A percentile compares a stretch with the other conserved stretches of the same genome.
These are phyloP conservation scores for Coprinellus micaceus DNA, from an alignment of 768 basidiomycete genomes.

Conservation along the genomic window DNA sequence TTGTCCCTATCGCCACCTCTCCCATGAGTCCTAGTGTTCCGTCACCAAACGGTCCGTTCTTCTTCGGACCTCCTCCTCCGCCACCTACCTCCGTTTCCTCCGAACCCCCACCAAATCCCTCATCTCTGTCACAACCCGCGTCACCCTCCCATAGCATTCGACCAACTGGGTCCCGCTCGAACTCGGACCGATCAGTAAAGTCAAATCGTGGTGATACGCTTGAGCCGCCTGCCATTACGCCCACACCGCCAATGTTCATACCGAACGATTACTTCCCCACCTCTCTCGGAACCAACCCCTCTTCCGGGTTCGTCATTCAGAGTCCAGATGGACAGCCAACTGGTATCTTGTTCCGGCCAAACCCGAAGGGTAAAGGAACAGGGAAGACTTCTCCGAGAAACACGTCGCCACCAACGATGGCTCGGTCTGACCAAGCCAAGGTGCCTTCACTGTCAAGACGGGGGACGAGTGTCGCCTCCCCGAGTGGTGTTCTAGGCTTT, in stretches of 20 bases:
- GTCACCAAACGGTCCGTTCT: constrained; percentile 37
- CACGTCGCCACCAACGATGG: constrained; percentile 42
- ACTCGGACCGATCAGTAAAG: constrained; percentile 59
- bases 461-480: constrained; percentile 25
- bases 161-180: constrained; percentile 51
- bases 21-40: constrained; percentile 73
- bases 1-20: constrained; percentile 90
- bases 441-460: constrained; percentile 20
- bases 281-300: constrained; percentile 73
- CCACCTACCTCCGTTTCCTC: neutral
- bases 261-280: no score
- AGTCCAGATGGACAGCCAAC: constrained; percentile 90
- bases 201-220: constrained; percentile 52
- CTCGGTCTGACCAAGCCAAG: constrained; percentile 17
- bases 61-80: constrained; percentile 28
- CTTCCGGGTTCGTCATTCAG: constrained; percentile 86
- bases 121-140: constrained; percentile 34
- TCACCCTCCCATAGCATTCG: constrained; percentile 30
- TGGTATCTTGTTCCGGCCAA: constrained; percentile 92
- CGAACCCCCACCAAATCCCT: neutral
- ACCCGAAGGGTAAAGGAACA: constrained; percentile 32
- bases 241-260: no score
- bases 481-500: constrained; percentile 18
- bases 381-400: constrained; percentile 19
- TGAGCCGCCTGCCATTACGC: no score